These are phyloP conservation scores for Fusarium buharicum DNA, from an alignment of 2,329 filamentous ascomycete species.

Conservation along the genomic window DNA sequence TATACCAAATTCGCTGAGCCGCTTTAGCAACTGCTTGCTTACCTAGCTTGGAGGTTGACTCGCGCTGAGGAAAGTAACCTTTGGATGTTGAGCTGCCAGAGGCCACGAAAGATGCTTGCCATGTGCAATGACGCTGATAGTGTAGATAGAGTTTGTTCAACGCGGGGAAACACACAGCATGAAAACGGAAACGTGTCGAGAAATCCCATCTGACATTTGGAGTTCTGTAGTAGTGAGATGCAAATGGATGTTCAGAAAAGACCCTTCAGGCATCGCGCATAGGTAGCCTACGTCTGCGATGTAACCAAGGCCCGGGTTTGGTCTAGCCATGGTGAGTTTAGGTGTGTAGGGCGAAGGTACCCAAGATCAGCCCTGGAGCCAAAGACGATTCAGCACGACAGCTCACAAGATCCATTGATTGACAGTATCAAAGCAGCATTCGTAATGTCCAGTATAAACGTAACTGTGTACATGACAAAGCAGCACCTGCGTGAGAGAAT, in stretches of 20 bases:
- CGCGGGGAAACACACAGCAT: conserved; percentile 22
- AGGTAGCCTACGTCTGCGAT: conserved; percentile 9
- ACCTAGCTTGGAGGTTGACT: conserved; percentile 3
- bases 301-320: conserved; percentile 5
- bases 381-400: no score
- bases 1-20: not conserved
- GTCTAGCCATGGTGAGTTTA: conserved; percentile 5
- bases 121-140: conserved; percentile 20
- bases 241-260: not conserved
- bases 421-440: not conserved
- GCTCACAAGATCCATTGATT: not conserved
- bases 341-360: not conserved
- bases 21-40: conserved; percentile 1
- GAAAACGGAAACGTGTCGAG: conserved; percentile 12
- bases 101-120: no score
- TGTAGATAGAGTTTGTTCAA: conserved; percentile 22
- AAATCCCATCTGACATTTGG: not conserved
- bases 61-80: conserved; percentile 8
- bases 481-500: no score
- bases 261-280: conserved; percentile 18
- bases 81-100: conserved; percentile 17
- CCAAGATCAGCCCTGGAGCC: conserved; percentile 1
- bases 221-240: not conserved
- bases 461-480: conserved; percentile 5
- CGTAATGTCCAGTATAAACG: not conserved